Percentiles rank a stretch among this genome's conserved stretches.
phyloP scores from a whole-genome alignment of 441 rosid genomes.

The Erodium texanum region DNA sequence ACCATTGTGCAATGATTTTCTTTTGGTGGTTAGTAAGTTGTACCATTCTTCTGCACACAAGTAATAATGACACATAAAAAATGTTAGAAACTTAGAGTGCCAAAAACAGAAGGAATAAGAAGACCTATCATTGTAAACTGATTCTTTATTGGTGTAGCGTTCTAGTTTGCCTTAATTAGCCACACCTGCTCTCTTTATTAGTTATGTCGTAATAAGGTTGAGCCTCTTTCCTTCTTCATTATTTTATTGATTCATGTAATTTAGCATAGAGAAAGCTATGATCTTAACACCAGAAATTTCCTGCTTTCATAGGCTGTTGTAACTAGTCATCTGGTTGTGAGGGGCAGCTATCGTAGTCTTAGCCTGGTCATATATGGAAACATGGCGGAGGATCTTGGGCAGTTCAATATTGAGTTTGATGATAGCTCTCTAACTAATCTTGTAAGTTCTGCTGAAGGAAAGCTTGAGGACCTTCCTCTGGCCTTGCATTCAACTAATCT shows the following conservation, averaged over 20 bases:
- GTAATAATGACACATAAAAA: background rate
- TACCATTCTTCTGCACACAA: background rate
- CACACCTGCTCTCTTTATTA: background rate
- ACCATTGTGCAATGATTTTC: background rate
- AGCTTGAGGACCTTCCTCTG: slow-evolving; percentile 87
- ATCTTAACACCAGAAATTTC: background rate
- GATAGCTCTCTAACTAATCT: slow-evolving; percentile 81
- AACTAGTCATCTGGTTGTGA: slow-evolving; percentile 85
- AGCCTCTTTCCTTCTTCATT: background rate
- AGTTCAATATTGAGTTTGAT: slow-evolving; percentile 85
- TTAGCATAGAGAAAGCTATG: slow-evolving; percentile 10
- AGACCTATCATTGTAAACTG: background rate
- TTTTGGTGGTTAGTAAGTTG: background rate
- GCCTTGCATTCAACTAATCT: slow-evolving; percentile 59
- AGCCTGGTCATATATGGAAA: slow-evolving; percentile 89
- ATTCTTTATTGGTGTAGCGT: background rate
- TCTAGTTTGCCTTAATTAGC: background rate
- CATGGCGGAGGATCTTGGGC: slow-evolving; percentile 95
- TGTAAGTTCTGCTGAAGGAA: slow-evolving; percentile 78
- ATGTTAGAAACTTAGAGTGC: background rate
- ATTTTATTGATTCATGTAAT: background rate
- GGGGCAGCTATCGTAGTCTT: slow-evolving; percentile 93
- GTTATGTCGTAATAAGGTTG: background rate
- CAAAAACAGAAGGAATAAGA: background rate
- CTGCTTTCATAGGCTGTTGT: slow-evolving; percentile 75